These are phyloP conservation scores for Colletotrichum lini DNA, from an alignment of 2,329 filamentous ascomycete species.

Conservation along the genomic window DNA sequence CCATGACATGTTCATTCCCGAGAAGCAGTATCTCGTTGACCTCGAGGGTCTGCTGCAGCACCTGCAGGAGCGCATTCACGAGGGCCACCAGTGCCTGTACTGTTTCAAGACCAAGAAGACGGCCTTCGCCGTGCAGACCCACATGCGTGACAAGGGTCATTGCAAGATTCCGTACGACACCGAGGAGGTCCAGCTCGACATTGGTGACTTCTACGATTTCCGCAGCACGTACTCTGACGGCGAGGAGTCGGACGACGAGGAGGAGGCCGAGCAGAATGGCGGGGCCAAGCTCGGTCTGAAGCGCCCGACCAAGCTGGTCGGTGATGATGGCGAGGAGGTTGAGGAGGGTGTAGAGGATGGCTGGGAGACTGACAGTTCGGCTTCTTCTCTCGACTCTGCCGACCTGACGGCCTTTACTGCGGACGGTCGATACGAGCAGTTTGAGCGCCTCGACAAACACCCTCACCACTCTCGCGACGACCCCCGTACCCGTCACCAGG, in stretches of 20 bases:
- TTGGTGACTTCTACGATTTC: conserved; percentile 98
- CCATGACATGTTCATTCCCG: conserved; percentile 97
- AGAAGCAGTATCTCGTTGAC: conserved; percentile 86
- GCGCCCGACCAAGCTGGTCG: conserved; percentile 66
- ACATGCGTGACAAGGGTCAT: conserved; percentile 97
- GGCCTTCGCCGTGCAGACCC: conserved; percentile 87
- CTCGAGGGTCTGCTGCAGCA: conserved; percentile 85
- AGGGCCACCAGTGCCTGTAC: conserved; percentile 87
- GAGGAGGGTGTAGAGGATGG: conserved; percentile 79
- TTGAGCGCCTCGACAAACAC: conserved; percentile 79
- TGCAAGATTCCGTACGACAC: conserved; percentile 95
- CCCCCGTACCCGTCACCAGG: conserved; percentile 79
- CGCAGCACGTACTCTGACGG: conserved; percentile 93
- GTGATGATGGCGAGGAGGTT: conserved; percentile 63
- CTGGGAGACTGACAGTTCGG: conserved; percentile 95
- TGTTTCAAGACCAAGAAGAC: conserved; percentile 88
- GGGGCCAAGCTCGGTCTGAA: conserved; percentile 80
- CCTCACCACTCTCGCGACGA: conserved; percentile 82
- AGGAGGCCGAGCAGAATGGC: conserved; percentile 64
- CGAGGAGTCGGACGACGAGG: conserved; percentile 73
- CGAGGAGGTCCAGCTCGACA: conserved; percentile 91
- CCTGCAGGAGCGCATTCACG: conserved; percentile 83
- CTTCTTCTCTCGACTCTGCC: conserved; percentile 89
- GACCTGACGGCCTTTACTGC: conserved; percentile 86
- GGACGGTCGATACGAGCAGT: conserved; percentile 79